Percentiles rank a stretch among this genome's conserved stretches.
Conservation (phyloP, 768 basidiomycete genomes). For the Lactarius sp. region DNA sequence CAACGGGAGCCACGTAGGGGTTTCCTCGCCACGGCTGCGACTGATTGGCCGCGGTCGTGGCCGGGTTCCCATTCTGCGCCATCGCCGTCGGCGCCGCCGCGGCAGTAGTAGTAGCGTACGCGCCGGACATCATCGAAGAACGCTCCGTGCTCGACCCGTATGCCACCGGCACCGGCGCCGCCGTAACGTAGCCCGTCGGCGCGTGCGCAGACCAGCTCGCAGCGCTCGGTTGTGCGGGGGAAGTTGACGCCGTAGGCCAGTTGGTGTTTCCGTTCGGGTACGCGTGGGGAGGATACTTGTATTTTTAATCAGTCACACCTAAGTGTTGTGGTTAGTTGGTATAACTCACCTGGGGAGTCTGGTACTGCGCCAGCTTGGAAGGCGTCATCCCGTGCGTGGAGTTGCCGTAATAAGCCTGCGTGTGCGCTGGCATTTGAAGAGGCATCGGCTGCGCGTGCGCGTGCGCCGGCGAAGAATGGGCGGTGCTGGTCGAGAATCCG, state of each 20-base stretch:
- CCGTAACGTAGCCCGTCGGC: constrained; percentile 2
- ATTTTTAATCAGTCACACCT: no score
- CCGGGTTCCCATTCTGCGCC: constrained; percentile 9
- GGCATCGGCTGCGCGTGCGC: neutral
- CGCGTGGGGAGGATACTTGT: constrained; percentile 6
- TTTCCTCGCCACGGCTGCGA: constrained; percentile 13
- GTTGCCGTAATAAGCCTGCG: constrained; percentile 1
- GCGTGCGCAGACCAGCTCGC: constrained; percentile 13
- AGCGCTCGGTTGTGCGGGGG: neutral
- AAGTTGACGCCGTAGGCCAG: constrained; percentile 6
- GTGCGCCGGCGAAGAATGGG: constrained; percentile 6
- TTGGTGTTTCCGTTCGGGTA: constrained; percentile 17
- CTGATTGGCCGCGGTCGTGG: neutral
- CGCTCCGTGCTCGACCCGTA: constrained; percentile 19
- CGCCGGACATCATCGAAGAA: constrained; percentile 13
- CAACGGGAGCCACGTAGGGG: constrained; percentile 9
- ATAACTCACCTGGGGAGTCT: constrained; percentile 7
- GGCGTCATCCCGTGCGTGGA: neutral
- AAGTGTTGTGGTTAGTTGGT: no score
- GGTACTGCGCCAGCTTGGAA: constrained; percentile 9
- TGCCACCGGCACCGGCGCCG: neutral
- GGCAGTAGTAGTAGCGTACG: neutral
- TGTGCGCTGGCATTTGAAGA: constrained; percentile 8
- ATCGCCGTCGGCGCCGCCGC: neutral
- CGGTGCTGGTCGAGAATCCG: constrained; percentile 15